Evolutionary conservation across 139 green algal species (phyloP).

Genomic region (Mychonastes homosphaera): DNA sequence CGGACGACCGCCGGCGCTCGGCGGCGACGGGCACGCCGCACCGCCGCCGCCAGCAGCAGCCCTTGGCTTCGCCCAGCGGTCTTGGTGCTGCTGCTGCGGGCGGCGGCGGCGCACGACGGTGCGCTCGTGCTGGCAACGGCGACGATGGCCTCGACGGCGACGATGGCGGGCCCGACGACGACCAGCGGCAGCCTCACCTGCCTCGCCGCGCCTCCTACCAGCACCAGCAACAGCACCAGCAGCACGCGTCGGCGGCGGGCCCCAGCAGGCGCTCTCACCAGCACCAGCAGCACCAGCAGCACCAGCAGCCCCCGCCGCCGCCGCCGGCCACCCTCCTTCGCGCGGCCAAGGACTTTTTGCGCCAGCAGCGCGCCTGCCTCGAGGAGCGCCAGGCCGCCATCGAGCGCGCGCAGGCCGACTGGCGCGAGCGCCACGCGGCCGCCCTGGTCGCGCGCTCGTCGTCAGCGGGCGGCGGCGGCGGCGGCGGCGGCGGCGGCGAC

Average conservation of each 20-base stretch:
- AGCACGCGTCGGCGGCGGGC: not conserved
- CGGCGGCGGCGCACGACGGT: no score
- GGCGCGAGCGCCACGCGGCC: constrained; percentile 3
- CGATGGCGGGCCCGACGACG: no score
- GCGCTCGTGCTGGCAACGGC: no score
- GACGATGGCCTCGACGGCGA: no score
- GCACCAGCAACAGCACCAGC: constrained; percentile 8
- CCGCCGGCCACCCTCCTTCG: not conserved
- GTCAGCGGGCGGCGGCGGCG: not conserved
- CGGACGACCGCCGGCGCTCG: no score
- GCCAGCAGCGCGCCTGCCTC: constrained; percentile 8
- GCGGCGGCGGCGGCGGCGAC: not conserved
- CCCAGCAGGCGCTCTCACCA: not conserved
- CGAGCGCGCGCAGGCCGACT: constrained; percentile 14
- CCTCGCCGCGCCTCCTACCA: no score
- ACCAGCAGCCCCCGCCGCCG: not conserved
- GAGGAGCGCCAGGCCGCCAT: constrained; percentile 13
- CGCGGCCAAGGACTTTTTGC: no score
- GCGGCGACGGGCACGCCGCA: no score
- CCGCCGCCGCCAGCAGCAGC: no score
- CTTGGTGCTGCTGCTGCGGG: no score
- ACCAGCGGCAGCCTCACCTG: no score
- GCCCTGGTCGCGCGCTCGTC: constrained; percentile 11
- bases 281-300: not conserved
- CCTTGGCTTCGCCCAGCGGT: no score